Evolutionary conservation across 352 stramenopile species (phyloP), one percentile per base, ranked within the genome.

Genomic region (Globisporangium paroecandrum): DNA sequence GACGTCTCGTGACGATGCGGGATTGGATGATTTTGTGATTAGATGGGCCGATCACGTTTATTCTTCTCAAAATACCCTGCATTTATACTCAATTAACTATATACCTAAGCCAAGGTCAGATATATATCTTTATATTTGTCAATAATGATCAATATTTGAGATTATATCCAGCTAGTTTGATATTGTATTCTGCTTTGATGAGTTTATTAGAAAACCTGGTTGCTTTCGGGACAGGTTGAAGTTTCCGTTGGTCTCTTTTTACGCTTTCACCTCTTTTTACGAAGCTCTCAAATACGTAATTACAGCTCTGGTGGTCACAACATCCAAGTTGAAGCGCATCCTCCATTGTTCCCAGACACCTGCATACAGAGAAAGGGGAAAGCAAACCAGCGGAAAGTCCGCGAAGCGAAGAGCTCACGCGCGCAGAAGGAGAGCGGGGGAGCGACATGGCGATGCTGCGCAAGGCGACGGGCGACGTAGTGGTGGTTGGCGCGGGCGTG

Each of bases 401-500:
- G 24, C 29, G 4, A 36, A 59, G n/a, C 8, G 25, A 60, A 62
- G 57, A 62, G 57, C 32, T 49, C 43, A 51, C 5, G 5, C 15
- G 41, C 41, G 41, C 15, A 22, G 41, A 49, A 49, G 41, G 5
- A n/a, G 7, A 51, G 6, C 15, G 22, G 43, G 43, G 18, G 24
- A 58, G 51, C 24, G 51, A 34, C 13, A 59, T 41, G 27, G 54
- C 29, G 36, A 80, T 84, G 69, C 70, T 91, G 65, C 73, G 77
- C 43, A 88, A 88, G 68, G 65, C 62, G 1, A 74, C 76, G 36
- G 83, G 78, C 57, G 85, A 93, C 66, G 83, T 91, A 34, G 85
- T 93, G 36, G 72, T 93, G 20, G 77, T 93, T 9, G 85, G 85
- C 58, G 85, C 85, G 10, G 85, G 85, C 25, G 83, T 93, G 41